These are phyloP conservation scores for Globisporangium cystogenes DNA, from an alignment of 352 stramenopile species.

Conservation along the genomic window DNA sequence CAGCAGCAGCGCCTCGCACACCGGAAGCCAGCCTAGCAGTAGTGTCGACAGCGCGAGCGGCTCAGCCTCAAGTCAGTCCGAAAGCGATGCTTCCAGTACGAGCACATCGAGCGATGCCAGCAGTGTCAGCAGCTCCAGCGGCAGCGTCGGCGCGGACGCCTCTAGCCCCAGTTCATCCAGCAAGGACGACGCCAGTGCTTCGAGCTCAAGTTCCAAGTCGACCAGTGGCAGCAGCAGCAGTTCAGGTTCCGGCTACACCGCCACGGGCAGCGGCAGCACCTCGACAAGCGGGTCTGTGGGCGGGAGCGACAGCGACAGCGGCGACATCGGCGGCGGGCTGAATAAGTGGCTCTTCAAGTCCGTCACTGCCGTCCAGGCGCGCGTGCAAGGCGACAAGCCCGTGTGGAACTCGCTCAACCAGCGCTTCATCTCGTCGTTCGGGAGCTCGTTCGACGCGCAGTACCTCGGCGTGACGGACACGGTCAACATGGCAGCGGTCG, in stretches of 20 bases:
- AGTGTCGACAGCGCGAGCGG: neutral
- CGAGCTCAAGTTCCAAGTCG: neutral
- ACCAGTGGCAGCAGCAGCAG: neutral
- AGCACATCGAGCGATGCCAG: neutral
- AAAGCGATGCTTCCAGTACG: neutral
- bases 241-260: neutral
- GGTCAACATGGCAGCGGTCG: slow-evolving; percentile 70
- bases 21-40: neutral
- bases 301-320: neutral
- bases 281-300: neutral
- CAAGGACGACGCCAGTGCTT: neutral
- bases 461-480: slow-evolving; percentile 39
- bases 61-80: neutral
- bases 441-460: slow-evolving; percentile 20
- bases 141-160: neutral
- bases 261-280: neutral
- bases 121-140: neutral
- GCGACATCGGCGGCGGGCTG: neutral
- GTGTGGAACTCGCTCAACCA: slow-evolving; percentile 18
- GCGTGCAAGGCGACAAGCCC: slow-evolving; percentile 25
- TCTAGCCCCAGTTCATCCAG: neutral
- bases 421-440: slow-evolving; percentile 20
- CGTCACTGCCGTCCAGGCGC: slow-evolving; percentile 23
- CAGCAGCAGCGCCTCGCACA: neutral
- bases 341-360: slow-evolving; percentile 13